Conservation (phyloP, 495 filamentous ascomycete genomes). For the Aspergillus cristatus region DNA sequence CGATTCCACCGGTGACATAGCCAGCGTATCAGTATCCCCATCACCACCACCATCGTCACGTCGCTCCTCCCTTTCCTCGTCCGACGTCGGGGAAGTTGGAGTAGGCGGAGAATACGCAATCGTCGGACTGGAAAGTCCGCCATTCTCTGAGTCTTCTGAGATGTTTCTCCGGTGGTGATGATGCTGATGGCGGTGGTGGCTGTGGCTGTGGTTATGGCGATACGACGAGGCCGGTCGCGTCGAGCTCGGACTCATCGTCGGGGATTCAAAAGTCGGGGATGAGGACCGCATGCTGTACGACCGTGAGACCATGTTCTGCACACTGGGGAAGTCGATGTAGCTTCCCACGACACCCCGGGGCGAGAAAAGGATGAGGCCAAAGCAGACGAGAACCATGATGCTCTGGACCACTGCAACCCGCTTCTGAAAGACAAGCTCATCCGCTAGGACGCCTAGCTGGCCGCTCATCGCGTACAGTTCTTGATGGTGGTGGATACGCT, state of each 20-base stretch:
- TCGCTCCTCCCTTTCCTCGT: slow-evolving; percentile 17
- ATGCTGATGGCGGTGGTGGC: too few species aligned
- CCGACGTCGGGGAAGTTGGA: slow-evolving; percentile 30
- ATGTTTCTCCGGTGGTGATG: slow-evolving; percentile 26
- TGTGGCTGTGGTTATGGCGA: slow-evolving; percentile 13
- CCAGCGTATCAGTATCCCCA: slow-evolving; percentile 7
- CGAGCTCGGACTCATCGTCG: slow-evolving; percentile 36
- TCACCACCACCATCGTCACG: slow-evolving; percentile 4
- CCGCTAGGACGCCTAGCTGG: slow-evolving; percentile 78
- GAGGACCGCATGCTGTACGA: slow-evolving; percentile 37
- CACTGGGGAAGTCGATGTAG: slow-evolving; percentile 46
- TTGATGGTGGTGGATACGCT: slow-evolving; percentile 67
- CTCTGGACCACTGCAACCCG: slow-evolving; percentile 85
- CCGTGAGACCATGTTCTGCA: slow-evolving; percentile 48
- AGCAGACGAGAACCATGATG: slow-evolving; percentile 76
- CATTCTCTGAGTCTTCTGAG: slow-evolving; percentile 33
- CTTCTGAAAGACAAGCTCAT: slow-evolving; percentile 94
- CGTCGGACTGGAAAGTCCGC: slow-evolving; percentile 24
- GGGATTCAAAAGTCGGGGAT: slow-evolving; percentile 32
- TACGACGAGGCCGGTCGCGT: slow-evolving; percentile 34
- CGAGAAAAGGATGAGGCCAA: slow-evolving; percentile 78
- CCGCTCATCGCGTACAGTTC: slow-evolving; percentile 74
- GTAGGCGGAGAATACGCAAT: slow-evolving; percentile 41
- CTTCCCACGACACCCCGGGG: slow-evolving; percentile 29
- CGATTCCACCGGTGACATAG: slow-evolving; percentile 16